Conservation (phyloP, 306 rosid species). For the Malus orientalis region DNA sequence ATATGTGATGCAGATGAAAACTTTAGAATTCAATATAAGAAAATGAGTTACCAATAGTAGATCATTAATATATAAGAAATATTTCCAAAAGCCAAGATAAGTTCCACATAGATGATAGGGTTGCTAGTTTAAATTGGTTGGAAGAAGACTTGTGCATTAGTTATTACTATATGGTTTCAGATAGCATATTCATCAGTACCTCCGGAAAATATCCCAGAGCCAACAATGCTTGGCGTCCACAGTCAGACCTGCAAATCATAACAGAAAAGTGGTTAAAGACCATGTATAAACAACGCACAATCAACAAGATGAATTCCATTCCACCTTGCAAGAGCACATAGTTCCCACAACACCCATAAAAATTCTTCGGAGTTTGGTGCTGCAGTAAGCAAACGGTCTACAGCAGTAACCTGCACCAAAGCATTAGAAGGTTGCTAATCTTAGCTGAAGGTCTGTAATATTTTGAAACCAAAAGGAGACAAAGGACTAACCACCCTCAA, state of each 20-base stretch:
- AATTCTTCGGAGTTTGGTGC: conserved; percentile 74
- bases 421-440: conserved; percentile 14
- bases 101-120: neutral
- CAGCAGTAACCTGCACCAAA: conserved; percentile 62
- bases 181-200: conserved; percentile 41
- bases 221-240: conserved; percentile 89
- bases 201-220: conserved; percentile 79
- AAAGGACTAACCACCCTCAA: conserved; percentile 78
- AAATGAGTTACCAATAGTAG: neutral
- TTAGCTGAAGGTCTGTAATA: conserved; percentile 11
- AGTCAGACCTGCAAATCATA: conserved; percentile 65
- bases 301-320: conserved; percentile 3
- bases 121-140: neutral
- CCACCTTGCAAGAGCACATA: conserved; percentile 79
- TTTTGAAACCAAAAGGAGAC: neutral
- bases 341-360: conserved; percentile 95
- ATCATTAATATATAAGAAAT: neutral
- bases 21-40: neutral
- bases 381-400: conserved; percentile 75
- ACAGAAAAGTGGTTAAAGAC: conserved; percentile 14
- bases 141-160: neutral
- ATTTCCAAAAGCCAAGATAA: neutral
- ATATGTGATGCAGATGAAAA: neutral
- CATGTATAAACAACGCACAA: neutral
- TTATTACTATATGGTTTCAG: neutral